Conservation (phyloP, 768 basidiomycete genomes). For the Bullera alba region DNA sequence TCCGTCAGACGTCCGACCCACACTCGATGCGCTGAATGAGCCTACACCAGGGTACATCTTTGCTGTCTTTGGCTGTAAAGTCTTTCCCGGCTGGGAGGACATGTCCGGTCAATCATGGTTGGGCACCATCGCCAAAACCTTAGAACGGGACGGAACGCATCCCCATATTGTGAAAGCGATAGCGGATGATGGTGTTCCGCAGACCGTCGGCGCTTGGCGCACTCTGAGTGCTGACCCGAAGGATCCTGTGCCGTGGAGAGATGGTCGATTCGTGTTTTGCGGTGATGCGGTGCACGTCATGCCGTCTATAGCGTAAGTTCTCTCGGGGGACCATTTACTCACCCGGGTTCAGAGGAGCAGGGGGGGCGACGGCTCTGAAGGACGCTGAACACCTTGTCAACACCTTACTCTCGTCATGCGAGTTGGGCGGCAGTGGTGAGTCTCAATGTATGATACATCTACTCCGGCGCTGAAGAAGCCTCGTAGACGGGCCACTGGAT, state of each 20-base stretch:
- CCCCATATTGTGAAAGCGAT: constrained; percentile 1
- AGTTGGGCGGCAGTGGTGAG: background rate
- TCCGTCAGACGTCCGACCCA: background rate
- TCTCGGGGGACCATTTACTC: background rate
- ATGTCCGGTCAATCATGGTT: constrained; percentile 3
- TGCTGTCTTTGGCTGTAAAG: background rate
- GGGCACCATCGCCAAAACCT: constrained; percentile 1
- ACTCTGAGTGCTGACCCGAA: background rate
- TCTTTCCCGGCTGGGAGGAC: constrained; percentile 12
- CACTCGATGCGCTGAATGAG: constrained; percentile 1
- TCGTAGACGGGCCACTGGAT: background rate
- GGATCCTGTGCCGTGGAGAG: background rate
- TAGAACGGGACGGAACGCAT: constrained; percentile 5
- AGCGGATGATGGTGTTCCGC: constrained; percentile 3
- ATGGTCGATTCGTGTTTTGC: constrained; percentile 6
- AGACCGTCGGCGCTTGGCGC: constrained; percentile 4
- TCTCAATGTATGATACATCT: background rate
- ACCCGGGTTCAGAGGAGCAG: background rate
- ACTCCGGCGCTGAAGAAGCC: background rate
- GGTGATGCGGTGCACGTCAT: constrained; percentile 16
- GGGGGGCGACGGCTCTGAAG: background rate
- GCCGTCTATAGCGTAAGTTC: constrained; percentile 15
- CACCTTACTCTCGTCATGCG: background rate
- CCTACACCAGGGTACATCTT: constrained; percentile 8
- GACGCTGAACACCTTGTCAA: background rate